Evolutionary conservation across 2,329 filamentous ascomycete genomes (phyloP), one percentile per base, ranked within the genome.

Genomic region (Aschersonia sp.): DNA sequence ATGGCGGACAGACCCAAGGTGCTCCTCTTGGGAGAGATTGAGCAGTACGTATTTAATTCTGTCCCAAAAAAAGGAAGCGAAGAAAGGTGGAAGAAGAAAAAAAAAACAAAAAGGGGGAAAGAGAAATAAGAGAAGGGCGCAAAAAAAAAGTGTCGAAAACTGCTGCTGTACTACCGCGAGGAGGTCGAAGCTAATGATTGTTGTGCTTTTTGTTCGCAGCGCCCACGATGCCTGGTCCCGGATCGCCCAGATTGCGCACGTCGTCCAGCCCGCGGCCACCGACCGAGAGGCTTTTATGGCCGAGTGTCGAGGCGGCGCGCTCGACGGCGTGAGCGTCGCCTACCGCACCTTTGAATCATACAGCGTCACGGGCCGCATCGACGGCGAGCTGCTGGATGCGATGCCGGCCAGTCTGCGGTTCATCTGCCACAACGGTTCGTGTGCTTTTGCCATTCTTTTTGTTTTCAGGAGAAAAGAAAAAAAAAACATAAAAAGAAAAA

Each of bases 311-410:
- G 71, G 74, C 22, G 84, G 84, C 22, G 69, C 70, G 33, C 69
- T 87, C n/a, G 77, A 86, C 53, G 80, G 76, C 51, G 75, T 81
- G 33, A 58, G 74, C 22, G 81, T 75, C 39, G 72, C 75, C 31
- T 92, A 84, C 64, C 78, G 86, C 47, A 90, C 84, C 11, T 87
- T 88, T 55, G 63, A 63, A 43, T 85, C 80, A 33, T 68, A 76
- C 42, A 58, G 58, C 10, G 69, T 81, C 49, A 90, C 85, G 0
- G 87, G 87, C 2, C 64, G 68, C 22, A 67, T 92, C 52, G 84
- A 94, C 60, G 71, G 71, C 43, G 83, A 87, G 61, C 63, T 92
- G n/a, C 64, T 89, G 37, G 62, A 70, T 42, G 71, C 63, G 1
- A 62, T 81, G 22, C 78, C 78, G 5, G 53, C 60, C n/a, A 69